These are phyloP conservation scores for Buxus sempervirens DNA, from an alignment of 164 flowering plant species.

Conservation along the genomic window DNA sequence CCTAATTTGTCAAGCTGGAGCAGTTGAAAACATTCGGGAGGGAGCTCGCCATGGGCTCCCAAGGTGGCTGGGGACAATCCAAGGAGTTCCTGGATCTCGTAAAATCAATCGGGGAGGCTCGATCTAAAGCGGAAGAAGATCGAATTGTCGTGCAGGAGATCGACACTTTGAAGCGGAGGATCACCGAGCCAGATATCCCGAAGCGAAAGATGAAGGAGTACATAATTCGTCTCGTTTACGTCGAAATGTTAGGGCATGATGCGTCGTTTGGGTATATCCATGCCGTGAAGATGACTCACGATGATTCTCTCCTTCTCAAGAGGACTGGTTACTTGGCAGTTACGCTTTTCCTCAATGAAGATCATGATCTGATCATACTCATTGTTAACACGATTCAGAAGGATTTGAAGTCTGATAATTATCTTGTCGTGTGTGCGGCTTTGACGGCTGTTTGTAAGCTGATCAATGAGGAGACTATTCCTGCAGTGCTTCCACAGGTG, in stretches of 20 bases:
- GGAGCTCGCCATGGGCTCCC: slow-evolving; percentile 99
- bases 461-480: slow-evolving; percentile 98
- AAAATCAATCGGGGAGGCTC: slow-evolving; percentile 93
- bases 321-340: slow-evolving; percentile 96
- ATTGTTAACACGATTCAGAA: slow-evolving; percentile 98
- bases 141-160: slow-evolving; percentile 85
- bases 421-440: slow-evolving; percentile 83
- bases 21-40: slow-evolving; percentile 88
- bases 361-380: slow-evolving; percentile 88
- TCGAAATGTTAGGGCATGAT: slow-evolving; percentile 98
- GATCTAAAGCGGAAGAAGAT: slow-evolving; percentile 98
- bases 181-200: slow-evolving; percentile 77
- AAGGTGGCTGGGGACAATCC: slow-evolving; percentile 85
- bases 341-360: slow-evolving; percentile 80
- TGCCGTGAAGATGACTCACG: slow-evolving; percentile 98
- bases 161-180: slow-evolving; percentile 74
- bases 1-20: slow-evolving; percentile 54
- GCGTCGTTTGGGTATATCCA: slow-evolving; percentile 98
- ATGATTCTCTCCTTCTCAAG: slow-evolving; percentile 60
- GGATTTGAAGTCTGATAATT: slow-evolving; percentile 87
- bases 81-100: slow-evolving; percentile 92
- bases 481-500: slow-evolving; percentile 89
- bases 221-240: slow-evolving; percentile 79
- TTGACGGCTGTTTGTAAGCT: slow-evolving; percentile 83
- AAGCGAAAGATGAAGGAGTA: slow-evolving; percentile 95